Base-by-base conservation (phyloP, 1,284 basidiomycete genomes). In the Paramarasmius palmivorus region DNA sequence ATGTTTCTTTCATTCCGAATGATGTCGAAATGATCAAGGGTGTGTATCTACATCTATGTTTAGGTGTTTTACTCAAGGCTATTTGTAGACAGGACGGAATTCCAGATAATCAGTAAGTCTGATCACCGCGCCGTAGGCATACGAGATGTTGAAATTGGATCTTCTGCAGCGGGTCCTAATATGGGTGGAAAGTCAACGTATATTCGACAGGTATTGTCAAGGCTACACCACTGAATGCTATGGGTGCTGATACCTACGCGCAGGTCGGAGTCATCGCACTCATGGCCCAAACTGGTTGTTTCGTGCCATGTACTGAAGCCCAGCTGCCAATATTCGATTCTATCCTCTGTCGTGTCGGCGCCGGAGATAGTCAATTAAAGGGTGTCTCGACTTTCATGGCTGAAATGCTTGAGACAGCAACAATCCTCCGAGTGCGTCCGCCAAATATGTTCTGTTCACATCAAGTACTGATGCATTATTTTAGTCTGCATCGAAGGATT, bases 341-440 rank as follows among this genome's bases (percentile, higher is more conserved):
- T 14, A 91, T 99, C 48, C 75, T 99, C 3, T 97, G 96, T 53
- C 83, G 97, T 61, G 96, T 99, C 1, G 97, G 97, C 6, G 97
- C 97, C 0, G 97, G 97, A 0, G 97, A 99, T 68, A 95, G 92
- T 68, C 95, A 98, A 69, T 76, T 98, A 40, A 98, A 98, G 70
- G 97, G 96, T 15, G 93, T 99, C 3, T 97, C 93, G 26, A 99
- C 97, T 0, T 99, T 99, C 68, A 99, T 99, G 96, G 95, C 95
- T 2, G 97, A 99, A 73, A 99, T 99, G 97, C 78, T 96, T 10
- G 93, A 96, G 70, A 99, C 95, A 0, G 95, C 97, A 0, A 95
- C 93, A 0, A 99, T 99, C 63, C 80, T 99, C 44, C 84, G 91
- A 64, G 92, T 93, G 51, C 32, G 83, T 71, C 4, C 22, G 35